A percentile compares a stretch with the other conserved stretches of the same genome.
Evolutionary conservation across 768 basidiomycete species (phyloP).

Genomic region (Mycena vitilis): DNA sequence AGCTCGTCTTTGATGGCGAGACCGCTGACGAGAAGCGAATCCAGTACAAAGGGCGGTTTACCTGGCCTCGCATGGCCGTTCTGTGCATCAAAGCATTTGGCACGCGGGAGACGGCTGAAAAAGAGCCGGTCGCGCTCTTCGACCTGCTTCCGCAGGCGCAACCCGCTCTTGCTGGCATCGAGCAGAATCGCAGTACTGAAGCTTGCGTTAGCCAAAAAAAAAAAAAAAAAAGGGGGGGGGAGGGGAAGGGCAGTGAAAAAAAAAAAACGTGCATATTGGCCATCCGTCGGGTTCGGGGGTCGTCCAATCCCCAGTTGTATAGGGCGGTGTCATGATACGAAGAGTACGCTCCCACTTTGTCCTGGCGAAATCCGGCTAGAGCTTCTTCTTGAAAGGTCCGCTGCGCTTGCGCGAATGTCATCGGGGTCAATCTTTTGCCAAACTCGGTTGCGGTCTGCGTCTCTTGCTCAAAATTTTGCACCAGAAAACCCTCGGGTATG

Average conservation of each 20-base stretch:
- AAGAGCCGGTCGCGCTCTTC: conserved; percentile 42
- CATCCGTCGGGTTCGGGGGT: conserved; percentile 48
- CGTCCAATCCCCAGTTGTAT: conserved; percentile 50
- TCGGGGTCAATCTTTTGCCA: background rate
- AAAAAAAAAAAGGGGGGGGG: no score
- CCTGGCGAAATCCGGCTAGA: conserved; percentile 51
- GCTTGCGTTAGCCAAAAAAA: conserved; percentile 2
- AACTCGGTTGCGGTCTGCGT: conserved; percentile 21
- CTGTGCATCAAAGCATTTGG: conserved; percentile 12
- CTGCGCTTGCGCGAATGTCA: conserved; percentile 8
- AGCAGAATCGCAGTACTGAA: conserved; percentile 61
- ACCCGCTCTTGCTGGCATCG: conserved; percentile 63
- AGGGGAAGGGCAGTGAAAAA: no score
- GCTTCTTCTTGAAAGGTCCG: conserved; percentile 42
- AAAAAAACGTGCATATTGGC: conserved; percentile 60
- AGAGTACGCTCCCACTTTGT: conserved; percentile 56
- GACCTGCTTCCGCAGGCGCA: conserved; percentile 47
- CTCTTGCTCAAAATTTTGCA: conserved; percentile 18
- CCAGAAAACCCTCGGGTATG: conserved; percentile 2
- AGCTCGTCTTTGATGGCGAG: background rate
- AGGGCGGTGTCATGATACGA: conserved; percentile 55
- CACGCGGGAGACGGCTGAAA: conserved; percentile 36
- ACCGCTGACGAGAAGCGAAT: conserved; percentile 13
- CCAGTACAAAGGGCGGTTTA: conserved; percentile 26
- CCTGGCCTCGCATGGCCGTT: conserved; percentile 5